Evolutionary conservation across 2,329 filamentous ascomycete genomes (phyloP).

Genomic region (Aspergillus ustus): DNA sequence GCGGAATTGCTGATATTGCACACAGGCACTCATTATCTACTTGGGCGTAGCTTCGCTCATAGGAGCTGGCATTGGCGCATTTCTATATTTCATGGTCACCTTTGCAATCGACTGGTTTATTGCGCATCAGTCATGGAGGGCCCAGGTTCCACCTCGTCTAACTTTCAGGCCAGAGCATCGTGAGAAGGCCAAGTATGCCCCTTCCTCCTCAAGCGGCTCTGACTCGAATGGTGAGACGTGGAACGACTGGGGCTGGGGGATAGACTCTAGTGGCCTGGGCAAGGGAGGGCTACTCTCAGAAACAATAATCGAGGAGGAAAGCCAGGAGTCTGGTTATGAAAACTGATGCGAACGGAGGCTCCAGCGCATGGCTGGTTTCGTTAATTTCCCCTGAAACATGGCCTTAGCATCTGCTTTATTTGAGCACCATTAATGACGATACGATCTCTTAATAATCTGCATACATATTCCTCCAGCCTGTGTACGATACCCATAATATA

Average conservation of each 20-base stretch:
- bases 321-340: slow-evolving; percentile 10
- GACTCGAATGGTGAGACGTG: neutral
- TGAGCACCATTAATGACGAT: neutral
- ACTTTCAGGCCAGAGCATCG: neutral
- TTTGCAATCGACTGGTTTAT: slow-evolving; percentile 54
- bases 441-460: neutral
- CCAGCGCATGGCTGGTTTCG: neutral
- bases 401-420: neutral
- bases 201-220: neutral
- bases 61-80: slow-evolving; percentile 66
- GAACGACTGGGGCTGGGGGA: slow-evolving; percentile 8
- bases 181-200: neutral
- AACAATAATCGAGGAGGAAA: slow-evolving; percentile 40
- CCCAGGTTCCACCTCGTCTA: slow-evolving; percentile 24
- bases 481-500: neutral
- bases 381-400: neutral
- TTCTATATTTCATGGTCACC: slow-evolving; percentile 62
- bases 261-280: neutral
- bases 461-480: neutral
- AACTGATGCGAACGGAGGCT: neutral
- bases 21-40: slow-evolving; percentile 55
- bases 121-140: slow-evolving; percentile 51
- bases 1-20: neutral
- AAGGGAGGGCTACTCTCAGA: slow-evolving; percentile 25
- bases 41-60: slow-evolving; percentile 70